A percentile compares a stretch with the other conserved stretches of the same genome.
These are phyloP conservation scores for Globisporangium cederbergense DNA, from an alignment of 352 stramenopile genomes.

Conservation along the genomic window DNA sequence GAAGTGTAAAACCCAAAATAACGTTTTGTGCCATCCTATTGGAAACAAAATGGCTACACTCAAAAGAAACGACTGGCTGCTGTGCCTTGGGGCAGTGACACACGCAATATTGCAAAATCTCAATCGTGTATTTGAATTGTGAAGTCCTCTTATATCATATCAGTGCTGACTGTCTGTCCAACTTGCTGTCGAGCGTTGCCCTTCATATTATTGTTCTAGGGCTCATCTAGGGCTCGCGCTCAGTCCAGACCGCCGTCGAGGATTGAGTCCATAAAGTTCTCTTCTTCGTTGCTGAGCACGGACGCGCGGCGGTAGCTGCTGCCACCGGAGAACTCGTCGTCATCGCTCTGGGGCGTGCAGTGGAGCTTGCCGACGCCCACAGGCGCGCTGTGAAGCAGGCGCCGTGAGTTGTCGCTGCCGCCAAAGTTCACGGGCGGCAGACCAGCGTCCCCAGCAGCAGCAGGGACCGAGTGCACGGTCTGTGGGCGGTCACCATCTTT, in stretches of 20 bases:
- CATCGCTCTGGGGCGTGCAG: conserved; percentile 40
- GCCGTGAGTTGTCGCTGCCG: conserved; percentile 38
- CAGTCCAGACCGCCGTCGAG: conserved; percentile 29
- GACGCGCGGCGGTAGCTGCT: conserved; percentile 20
- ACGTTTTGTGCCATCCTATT: too few species aligned
- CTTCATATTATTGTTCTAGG: neutral
- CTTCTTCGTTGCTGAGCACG: conserved; percentile 74
- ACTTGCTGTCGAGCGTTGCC: neutral
- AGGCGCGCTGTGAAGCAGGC: conserved; percentile 61
- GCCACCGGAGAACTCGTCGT: conserved; percentile 17
- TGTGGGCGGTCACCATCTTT: conserved; percentile 41
- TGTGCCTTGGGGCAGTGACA: too few species aligned
- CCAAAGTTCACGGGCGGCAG: conserved; percentile 44
- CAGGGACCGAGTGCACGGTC: conserved; percentile 45
- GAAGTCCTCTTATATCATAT: neutral
- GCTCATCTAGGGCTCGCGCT: neutral
- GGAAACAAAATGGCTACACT: neutral
- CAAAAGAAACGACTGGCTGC: neutral
- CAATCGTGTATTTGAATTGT: conserved; percentile 3
- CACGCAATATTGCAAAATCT: neutral
- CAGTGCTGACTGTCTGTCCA: neutral
- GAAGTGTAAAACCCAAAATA: neutral
- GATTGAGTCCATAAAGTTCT: conserved; percentile 83
- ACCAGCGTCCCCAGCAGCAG: conserved; percentile 7
- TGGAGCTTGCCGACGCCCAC: conserved; percentile 67